Conservation (phyloP, 164 flowering plant species). For the Umbilicus rupestris region DNA sequence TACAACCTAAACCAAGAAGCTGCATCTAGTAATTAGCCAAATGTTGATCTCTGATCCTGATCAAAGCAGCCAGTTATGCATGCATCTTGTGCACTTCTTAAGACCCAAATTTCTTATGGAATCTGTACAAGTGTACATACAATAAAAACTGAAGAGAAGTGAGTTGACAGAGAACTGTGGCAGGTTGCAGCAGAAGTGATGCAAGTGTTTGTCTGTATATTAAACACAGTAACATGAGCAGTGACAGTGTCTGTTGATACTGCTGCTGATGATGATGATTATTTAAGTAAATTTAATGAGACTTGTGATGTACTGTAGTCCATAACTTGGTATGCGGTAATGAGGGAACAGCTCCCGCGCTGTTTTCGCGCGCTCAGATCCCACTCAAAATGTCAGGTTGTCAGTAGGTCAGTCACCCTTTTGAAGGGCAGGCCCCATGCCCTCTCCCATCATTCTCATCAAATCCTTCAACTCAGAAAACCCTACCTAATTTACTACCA, state of each 20-base stretch:
- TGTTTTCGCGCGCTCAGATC: constrained; percentile 45
- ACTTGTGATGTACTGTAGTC: constrained; percentile 5
- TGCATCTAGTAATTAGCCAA: too few species aligned
- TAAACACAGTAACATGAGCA: constrained; percentile 2
- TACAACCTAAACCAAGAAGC: too few species aligned
- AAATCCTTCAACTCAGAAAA: constrained; percentile 1
- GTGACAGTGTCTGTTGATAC: not conserved
- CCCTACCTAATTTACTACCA: not conserved
- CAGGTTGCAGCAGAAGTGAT: constrained; percentile 1
- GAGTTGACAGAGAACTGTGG: not conserved
- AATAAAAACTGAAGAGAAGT: not conserved
- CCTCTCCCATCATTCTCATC: constrained; percentile 10
- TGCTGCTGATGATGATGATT: not conserved
- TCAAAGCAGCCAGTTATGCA: too few species aligned
- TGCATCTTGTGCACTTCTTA: too few species aligned
- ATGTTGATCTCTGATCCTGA: too few species aligned
- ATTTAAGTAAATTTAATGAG: not conserved
- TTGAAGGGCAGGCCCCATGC: not conserved
- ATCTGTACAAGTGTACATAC: too few species aligned
- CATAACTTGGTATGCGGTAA: too few species aligned
- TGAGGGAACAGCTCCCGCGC: constrained; percentile 64
- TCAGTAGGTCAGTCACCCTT: not conserved
- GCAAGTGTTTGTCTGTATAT: constrained; percentile 2
- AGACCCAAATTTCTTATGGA: too few species aligned
- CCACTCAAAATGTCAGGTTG: not conserved